Percentiles rank a stretch among this genome's conserved stretches.
Conservation (phyloP, 2,329 filamentous ascomycete genomes). For the Didymella segeticola region DNA sequence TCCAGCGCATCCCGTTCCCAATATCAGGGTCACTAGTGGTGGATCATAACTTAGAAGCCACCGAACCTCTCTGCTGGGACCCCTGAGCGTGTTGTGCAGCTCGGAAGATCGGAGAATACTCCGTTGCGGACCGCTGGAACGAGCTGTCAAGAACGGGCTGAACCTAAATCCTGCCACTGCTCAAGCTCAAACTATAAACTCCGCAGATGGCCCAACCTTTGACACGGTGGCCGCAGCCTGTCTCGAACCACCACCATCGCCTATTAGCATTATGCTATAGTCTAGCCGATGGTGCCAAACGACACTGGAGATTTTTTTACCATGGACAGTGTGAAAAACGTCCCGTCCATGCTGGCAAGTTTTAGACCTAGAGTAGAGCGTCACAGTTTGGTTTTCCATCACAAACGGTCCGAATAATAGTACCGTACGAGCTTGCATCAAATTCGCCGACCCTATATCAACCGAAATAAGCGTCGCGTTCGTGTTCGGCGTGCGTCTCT, state of each 20-base stretch:
- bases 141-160: conserved; percentile 7
- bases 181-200: conserved; percentile 11
- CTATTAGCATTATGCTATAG: not conserved
- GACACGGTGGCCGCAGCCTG: not conserved
- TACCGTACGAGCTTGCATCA: not conserved
- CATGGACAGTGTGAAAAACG: not conserved
- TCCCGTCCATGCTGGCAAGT: not conserved
- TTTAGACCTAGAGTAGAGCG: no score
- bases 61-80: conserved; percentile 21
- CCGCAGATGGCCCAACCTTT: not conserved
- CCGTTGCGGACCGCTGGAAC: conserved; percentile 25
- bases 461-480: not conserved
- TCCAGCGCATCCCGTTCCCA: conserved; percentile 4
- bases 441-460: not conserved
- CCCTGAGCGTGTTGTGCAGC: conserved; percentile 15
- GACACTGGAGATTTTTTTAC: not conserved
- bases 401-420: conserved; percentile 18
- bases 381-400: not conserved
- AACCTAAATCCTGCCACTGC: conserved; percentile 4
- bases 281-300: not conserved
- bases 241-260: not conserved
- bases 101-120: conserved; percentile 23
- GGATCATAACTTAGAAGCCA: conserved; percentile 14
- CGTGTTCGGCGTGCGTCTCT: conserved; percentile 1
- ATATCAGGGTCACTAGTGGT: conserved; percentile 12